Conservation (phyloP, 352 stramenopile genomes). For the Globisporangium rhizosaccharum region DNA sequence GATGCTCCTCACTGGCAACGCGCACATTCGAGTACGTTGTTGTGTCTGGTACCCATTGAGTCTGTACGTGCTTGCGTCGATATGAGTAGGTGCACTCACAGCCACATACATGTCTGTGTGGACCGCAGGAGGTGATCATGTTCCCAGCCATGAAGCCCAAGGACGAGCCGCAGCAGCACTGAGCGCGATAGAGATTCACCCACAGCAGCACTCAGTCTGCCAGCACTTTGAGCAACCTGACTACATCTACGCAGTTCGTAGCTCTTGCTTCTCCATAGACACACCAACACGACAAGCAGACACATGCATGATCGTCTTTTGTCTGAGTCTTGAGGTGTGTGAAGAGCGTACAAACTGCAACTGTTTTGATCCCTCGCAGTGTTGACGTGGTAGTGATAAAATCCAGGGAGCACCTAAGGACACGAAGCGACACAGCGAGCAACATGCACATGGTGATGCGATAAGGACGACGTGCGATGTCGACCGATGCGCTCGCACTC, state of each 20-base stretch:
- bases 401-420: background rate
- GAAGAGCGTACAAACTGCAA: too few relatives aligned
- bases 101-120: background rate
- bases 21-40: conserved; percentile 91
- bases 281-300: too few relatives aligned
- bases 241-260: too few relatives aligned
- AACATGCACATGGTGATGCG: too few relatives aligned
- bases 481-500: conserved; percentile 15
- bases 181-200: background rate
- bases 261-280: too few relatives aligned
- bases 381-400: background rate
- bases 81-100: background rate
- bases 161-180: conserved; percentile 9
- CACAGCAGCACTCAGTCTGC: background rate
- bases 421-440: background rate
- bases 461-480: conserved; percentile 1
- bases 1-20: conserved; percentile 98
- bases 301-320: too few relatives aligned
- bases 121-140: conserved; percentile 95
- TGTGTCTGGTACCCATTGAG: background rate
- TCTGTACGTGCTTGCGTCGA: background rate
- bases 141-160: conserved; percentile 98
- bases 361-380: too few relatives aligned
- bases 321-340: too few relatives aligned
- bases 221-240: too few relatives aligned